Evolutionary conservation across 192 early-diverging fungal genomes (phyloP), one percentile per base, ranked within the genome.

Genomic region (Gigaspora rosea): DNA sequence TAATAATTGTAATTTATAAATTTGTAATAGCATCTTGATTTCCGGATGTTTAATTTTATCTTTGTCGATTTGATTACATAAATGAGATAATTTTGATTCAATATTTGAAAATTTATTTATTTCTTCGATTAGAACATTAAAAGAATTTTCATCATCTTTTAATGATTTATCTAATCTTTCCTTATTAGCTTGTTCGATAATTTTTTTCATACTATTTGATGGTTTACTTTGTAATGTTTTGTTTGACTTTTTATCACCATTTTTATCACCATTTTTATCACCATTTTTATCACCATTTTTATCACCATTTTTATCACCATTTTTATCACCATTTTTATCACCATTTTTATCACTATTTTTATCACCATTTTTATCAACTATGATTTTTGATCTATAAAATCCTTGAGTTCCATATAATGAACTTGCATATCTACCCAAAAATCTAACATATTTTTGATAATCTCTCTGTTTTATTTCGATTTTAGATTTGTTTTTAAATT

Each of bases 401-500:
- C 67, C 67, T 57, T 72, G 71, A 3, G 32, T 72, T 4, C 71
- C 54, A 8, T 80, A 32, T 58, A 69, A 63, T 32, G 79, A 77
- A 1, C 6, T 27, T 9, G 50, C 78, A 69, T 79, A 78, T 62
- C 56, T 54, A 49, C 71, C 15, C 10, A 70, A 16, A 33, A 41
- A 48, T 13, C 20, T 27, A 1, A 67, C 54, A 18, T 71, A 67
- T 22, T 79, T 46, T 35, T 78, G 67, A 22, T 52, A 52, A 22
- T 22, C 16, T 52, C 16, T 27, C 1, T 9, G n/a, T 79, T 78
- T 27, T 13, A 3, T 58, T 41, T 16, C 4, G 49, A 3, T 50
- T 13, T 11, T 18, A 67, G 33, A 6, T 69, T 76, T 63, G 12
- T 48, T 32, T 4, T 5, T 1, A 49, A 47, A 15, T 18, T 33